Base-by-base conservation (phyloP, 1,139 yeast species). In the Candida sp. region DNA sequence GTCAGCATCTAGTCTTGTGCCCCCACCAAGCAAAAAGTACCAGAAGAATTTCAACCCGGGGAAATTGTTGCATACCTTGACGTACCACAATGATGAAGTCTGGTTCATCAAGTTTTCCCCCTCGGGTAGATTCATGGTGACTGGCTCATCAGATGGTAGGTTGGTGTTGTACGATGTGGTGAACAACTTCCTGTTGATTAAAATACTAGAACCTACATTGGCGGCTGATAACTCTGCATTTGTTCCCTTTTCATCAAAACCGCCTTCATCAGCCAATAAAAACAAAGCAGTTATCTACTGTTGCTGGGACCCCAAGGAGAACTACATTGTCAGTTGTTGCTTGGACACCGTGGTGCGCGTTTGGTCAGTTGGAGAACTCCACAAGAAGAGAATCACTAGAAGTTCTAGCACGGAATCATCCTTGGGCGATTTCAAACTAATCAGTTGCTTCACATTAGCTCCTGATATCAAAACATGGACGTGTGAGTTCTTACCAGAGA, bases 71-170 rank as follows among this genome's bases (percentile, higher is more conserved):
- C 68, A 66, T 48, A 69, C 73, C 0, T 63, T 91, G 25, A 63
- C 70, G 2, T 74, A 77, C 48, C 96, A 90, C 62, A 69, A 74
- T 0, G 85, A 88, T 59, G 97, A 93, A 65, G 96, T 90, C 4
- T 93, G 98, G 98, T 87, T 78, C 62, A 76, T 88, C 12, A 82
- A 83, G 53, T 92, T 90, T 63, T 88, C 96, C 3, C 90, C 92
- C 40, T 80, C 81, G 68, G 98, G 98, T 1, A 77, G 76, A 53
- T 85, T 75, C 56, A 71, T 93, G 47, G 96, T 91, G 7, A 82
- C 94, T 0, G 91, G 94, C 0, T 86, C 96, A 8, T 80, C 84
- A 23, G 96, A 90, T 62, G 81, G 85, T 4, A 75, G 79, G 28
- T 74, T 91, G 35, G 72, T 85, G 31, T 75, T 92, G 17, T 90